Conservation (phyloP, 345 rosid species). For the Cochlearia excelsa region DNA sequence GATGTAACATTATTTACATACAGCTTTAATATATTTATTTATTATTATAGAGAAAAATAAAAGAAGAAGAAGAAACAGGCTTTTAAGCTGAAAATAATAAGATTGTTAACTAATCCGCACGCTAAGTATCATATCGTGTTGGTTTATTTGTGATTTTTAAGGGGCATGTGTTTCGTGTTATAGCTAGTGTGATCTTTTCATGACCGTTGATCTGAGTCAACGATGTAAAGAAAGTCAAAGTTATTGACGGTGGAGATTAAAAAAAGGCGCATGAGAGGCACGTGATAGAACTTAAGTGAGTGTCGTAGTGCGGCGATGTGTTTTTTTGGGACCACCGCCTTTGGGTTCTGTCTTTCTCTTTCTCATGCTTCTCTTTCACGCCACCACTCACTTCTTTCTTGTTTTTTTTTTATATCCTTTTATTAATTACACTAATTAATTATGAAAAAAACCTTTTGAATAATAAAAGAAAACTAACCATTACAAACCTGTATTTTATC, state of each 20-base stretch:
- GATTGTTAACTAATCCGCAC: slow-evolving; percentile 38
- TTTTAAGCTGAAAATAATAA: slow-evolving; percentile 29
- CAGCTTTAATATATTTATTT: slow-evolving; percentile 19
- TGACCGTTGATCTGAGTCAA: slow-evolving; percentile 19
- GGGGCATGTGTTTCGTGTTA: slow-evolving; percentile 22
- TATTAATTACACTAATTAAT: no score
- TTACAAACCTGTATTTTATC: no score
- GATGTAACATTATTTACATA: slow-evolving; percentile 27
- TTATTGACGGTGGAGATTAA: slow-evolving; percentile 6
- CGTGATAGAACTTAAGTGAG: slow-evolving; percentile 13
- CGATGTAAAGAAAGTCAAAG: background rate
- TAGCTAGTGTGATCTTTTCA: background rate
- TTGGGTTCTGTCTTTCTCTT: slow-evolving; percentile 16
- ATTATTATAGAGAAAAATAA: background rate
- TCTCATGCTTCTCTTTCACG: slow-evolving; percentile 37
- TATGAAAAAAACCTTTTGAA: no score
- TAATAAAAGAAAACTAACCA: no score
- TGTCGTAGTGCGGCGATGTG: slow-evolving; percentile 27
- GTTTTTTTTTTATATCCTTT: background rate
- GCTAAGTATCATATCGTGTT: slow-evolving; percentile 38
- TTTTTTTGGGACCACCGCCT: slow-evolving; percentile 32
- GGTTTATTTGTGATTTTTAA: slow-evolving; percentile 13
- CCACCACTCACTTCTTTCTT: slow-evolving; percentile 29
- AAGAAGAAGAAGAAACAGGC: slow-evolving; percentile 23
- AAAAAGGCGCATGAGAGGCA: slow-evolving; percentile 18